phyloP scores from a whole-genome alignment of 805 yeast species.

The Millerozyma miso region DNA sequence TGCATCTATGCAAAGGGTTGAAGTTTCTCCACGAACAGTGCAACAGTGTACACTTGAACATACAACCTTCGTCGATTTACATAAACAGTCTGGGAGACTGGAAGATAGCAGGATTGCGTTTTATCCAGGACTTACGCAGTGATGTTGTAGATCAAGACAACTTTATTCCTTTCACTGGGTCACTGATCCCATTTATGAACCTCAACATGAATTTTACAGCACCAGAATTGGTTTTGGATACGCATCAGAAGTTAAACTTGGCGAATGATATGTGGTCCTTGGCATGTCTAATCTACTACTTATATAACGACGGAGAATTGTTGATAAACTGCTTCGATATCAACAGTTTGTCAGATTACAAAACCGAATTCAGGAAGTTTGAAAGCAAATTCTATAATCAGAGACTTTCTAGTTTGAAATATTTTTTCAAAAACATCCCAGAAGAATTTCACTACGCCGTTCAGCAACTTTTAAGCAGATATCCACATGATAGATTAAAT shows the following conservation, averaged over 20 bases:
- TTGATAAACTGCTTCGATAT: constrained; percentile 39
- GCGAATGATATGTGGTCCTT: constrained; percentile 81
- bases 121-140: constrained; percentile 41
- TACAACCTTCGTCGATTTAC: constrained; percentile 73
- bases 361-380: constrained; percentile 48
- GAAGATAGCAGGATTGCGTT: constrained; percentile 76
- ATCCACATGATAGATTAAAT: constrained; percentile 53
- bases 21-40: constrained; percentile 80
- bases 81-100: constrained; percentile 87
- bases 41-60: constrained; percentile 67
- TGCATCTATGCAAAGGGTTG: constrained; percentile 73
- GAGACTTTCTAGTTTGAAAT: constrained; percentile 28
- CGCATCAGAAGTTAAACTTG: constrained; percentile 46
- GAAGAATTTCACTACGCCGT: constrained; percentile 45
- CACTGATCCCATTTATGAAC: constrained; percentile 75
- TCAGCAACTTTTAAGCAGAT: constrained; percentile 51
- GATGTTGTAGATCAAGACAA: constrained; percentile 51
- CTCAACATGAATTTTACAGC: constrained; percentile 72
- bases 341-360: constrained; percentile 57
- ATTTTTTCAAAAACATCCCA: constrained; percentile 58
- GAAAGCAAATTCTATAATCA: constrained; percentile 42
- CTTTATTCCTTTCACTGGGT: constrained; percentile 64
- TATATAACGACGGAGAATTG: constrained; percentile 55
- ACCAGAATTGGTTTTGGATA: constrained; percentile 76
- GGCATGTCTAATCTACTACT: constrained; percentile 68